phyloP scores from a whole-genome alignment of 257 asterid genomes.

The Nicotiana attenuata region DNA sequence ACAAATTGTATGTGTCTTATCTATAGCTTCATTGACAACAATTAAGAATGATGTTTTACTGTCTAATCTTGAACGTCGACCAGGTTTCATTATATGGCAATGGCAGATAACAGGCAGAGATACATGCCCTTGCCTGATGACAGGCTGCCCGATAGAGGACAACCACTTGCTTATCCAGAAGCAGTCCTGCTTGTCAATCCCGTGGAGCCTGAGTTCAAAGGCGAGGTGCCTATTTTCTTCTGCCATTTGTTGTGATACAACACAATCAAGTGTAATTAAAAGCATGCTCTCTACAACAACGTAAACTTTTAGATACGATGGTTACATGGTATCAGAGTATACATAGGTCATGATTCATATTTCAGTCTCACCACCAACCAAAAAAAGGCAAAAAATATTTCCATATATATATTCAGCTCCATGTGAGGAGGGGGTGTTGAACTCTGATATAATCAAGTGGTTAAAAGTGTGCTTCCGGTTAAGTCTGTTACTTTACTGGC shows the following conservation, averaged over 20 bases:
- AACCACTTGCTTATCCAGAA: constrained; percentile 64
- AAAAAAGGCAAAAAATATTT: not conserved
- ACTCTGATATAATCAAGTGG: not conserved
- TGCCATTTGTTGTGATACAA: not conserved
- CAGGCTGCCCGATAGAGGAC: constrained; percentile 59
- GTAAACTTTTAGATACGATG: not conserved
- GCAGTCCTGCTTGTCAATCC: constrained; percentile 80
- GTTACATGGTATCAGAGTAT: not conserved
- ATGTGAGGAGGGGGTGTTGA: not conserved
- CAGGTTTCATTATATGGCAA: constrained; percentile 81
- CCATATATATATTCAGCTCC: not conserved
- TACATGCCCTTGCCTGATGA: constrained; percentile 85
- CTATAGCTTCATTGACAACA: not conserved
- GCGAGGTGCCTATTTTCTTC: constrained; percentile 43
- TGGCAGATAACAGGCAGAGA: constrained; percentile 69
- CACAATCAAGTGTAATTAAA: not conserved
- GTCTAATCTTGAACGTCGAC: not conserved
- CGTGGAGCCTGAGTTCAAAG: constrained; percentile 57
- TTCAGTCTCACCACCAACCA: not conserved
- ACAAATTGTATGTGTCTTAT: not conserved
- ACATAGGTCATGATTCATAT: not conserved
- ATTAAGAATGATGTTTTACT: not conserved
- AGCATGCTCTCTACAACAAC: not conserved
- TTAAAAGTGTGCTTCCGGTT: not conserved
- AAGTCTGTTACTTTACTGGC: not conserved